phyloP scores from a whole-genome alignment of 768 basidiomycete species.

The Butyriboletus loyo region DNA sequence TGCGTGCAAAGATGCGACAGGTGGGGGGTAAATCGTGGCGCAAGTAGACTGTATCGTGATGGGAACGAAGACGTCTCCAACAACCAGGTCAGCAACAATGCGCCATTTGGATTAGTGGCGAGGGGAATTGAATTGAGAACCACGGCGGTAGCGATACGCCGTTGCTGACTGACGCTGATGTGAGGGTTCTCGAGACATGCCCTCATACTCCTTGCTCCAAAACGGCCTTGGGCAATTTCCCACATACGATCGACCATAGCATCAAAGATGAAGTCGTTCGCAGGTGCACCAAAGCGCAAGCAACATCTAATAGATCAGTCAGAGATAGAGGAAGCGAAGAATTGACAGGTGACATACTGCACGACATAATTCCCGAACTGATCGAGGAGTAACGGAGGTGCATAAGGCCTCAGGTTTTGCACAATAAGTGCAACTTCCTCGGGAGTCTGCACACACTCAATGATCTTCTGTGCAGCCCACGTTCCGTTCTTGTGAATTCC shows the following conservation, averaged over 20 bases:
- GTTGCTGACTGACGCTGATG: constrained; percentile 85
- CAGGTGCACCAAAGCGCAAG: constrained; percentile 84
- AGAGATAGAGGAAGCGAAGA: background rate
- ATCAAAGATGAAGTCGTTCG: constrained; percentile 95
- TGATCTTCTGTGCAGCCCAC: constrained; percentile 99
- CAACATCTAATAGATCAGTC: constrained; percentile 60
- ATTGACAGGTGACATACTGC: constrained; percentile 53
- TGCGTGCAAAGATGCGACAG: constrained; percentile 96
- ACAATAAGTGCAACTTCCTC: constrained; percentile 86
- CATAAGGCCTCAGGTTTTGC: constrained; percentile 84
- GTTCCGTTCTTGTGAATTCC: constrained; percentile 99
- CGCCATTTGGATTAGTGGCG: constrained; percentile 97
- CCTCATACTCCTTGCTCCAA: constrained; percentile 96
- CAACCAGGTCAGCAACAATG: constrained; percentile 93
- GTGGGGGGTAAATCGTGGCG: constrained; percentile 95
- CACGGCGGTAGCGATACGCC: constrained; percentile 90
- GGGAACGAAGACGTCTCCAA: constrained; percentile 93
- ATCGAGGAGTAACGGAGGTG: constrained; percentile 90
- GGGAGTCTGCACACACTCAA: constrained; percentile 85
- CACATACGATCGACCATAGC: constrained; percentile 97
- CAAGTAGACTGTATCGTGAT: constrained; percentile 90
- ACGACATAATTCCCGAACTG: constrained; percentile 94
- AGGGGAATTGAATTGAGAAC: constrained; percentile 97
- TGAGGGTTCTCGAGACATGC: constrained; percentile 92
- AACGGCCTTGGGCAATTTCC: constrained; percentile 97